phyloP scores from a whole-genome alignment of 1,139 yeast species.

The Yamadazyma conglobata region DNA sequence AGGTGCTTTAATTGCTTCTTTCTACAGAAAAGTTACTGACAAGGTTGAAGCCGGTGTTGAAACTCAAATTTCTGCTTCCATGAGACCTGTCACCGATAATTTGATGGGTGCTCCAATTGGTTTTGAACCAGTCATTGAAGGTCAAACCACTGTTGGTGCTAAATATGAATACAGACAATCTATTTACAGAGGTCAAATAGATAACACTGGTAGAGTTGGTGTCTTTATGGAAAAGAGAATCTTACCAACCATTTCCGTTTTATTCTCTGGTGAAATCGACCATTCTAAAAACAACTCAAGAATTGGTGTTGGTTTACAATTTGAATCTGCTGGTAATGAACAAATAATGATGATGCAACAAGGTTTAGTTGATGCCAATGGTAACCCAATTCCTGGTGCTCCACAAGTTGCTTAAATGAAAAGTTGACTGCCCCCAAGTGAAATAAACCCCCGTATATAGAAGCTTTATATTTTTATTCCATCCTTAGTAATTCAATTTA shows the following conservation, averaged over 20 bases:
- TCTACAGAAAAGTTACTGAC: conserved; percentile 90
- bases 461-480: conserved; percentile 1
- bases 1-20: conserved; percentile 84
- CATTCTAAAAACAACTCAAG: conserved; percentile 81
- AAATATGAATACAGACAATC: conserved; percentile 98
- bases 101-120: conserved; percentile 81
- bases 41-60: conserved; percentile 97
- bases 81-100: conserved; percentile 77
- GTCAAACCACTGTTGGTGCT: conserved; percentile 92
- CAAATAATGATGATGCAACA: conserved; percentile 76
- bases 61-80: conserved; percentile 77
- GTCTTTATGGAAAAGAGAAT: conserved; percentile 92
- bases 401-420: conserved; percentile 31
- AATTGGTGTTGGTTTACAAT: conserved; percentile 91
- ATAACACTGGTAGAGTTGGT: conserved; percentile 85
- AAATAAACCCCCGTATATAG: conserved; percentile 1
- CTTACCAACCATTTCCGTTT: conserved; percentile 82
- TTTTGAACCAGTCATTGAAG: conserved; percentile 80
- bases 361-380: conserved; percentile 75
- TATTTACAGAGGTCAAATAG: conserved; percentile 92
- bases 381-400: conserved; percentile 79
- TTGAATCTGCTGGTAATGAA: conserved; percentile 92
- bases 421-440: too few species aligned
- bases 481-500: not conserved
- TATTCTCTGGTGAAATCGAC: conserved; percentile 89